Evolutionary conservation across 2,329 filamentous ascomycete species (phyloP).

Genomic region (Tolypocladium tundrense): DNA sequence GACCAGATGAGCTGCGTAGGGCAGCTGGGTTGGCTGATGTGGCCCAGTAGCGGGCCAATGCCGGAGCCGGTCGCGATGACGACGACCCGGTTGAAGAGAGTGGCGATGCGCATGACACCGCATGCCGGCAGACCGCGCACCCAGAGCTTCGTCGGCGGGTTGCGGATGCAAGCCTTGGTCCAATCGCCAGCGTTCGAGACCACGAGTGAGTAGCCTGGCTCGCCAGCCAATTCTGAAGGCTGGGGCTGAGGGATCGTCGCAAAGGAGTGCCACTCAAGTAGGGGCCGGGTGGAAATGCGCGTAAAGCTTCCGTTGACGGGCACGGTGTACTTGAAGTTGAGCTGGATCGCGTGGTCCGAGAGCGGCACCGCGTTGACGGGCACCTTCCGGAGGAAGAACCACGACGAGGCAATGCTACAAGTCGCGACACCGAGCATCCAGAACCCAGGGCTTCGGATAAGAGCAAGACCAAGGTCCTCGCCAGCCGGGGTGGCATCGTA

Average conservation of each 20-base stretch:
- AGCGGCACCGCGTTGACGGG: conserved; percentile 55
- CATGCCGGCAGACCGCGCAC: conserved; percentile 56
- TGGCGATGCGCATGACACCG: conserved; percentile 57
- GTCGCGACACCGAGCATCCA: conserved; percentile 62
- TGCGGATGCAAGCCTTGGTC: conserved; percentile 54
- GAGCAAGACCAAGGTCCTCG: conserved; percentile 22
- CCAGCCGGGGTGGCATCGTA: conserved; percentile 28
- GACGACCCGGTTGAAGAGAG: conserved; percentile 54
- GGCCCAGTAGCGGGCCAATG: conserved; percentile 57
- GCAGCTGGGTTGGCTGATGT: conserved; percentile 39
- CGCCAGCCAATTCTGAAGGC: conserved; percentile 11
- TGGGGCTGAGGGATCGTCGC: conserved; percentile 57
- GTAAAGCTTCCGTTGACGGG: conserved; percentile 36
- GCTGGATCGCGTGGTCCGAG: conserved; percentile 60
- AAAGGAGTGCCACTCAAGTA: conserved; percentile 67
- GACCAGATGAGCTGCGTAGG: conserved; percentile 59
- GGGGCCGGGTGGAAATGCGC: conserved; percentile 51
- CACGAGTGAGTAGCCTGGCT: conserved; percentile 52
- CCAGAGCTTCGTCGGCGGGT: conserved; percentile 53
- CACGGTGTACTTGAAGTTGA: conserved; percentile 57
- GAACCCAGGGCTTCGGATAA: conserved; percentile 35
- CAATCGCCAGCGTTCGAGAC: conserved; percentile 69
- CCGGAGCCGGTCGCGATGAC: conserved; percentile 64
- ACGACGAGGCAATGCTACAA: conserved; percentile 57
- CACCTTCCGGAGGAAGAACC: conserved; percentile 61